Base-by-base conservation (phyloP, 1,284 basidiomycete genomes). In the Ustilago hordei region DNA sequence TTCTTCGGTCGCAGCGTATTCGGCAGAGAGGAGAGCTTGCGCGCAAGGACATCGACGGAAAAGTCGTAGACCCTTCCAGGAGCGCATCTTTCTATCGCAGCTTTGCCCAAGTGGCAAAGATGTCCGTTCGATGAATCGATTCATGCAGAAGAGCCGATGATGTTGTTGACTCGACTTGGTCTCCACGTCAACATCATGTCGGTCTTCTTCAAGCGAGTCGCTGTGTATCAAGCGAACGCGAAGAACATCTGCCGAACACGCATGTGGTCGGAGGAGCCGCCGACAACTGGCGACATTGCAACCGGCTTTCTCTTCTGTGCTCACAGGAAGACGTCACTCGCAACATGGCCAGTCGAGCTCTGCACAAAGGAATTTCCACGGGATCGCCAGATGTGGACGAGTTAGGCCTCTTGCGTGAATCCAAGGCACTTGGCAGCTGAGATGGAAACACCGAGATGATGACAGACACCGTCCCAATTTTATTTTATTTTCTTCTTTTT, bases 371-470 rank as follows among this genome's bases (percentile, higher is more conserved):
- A 28, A 28, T 28, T 2, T 28, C 23, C 23, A 28, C 23, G 23
- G 23, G 23, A 28, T 28, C 23, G 0, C 23, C 23, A 28, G 23
- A 28, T 28, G 23, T 28, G 23, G 3, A 28, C 23, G 23, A 28
- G 23, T 28, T 28, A 28, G 23, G 23, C 23, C 3, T 28, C 23
- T 3, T 28, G 23, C 23, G 23, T 28, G 23, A 28, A 23, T 15
- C 31, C 50, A 53, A 53, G 39, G 19, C 45, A 31, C 45, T 48
- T 48, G 45, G 45, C 45, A 23, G 45, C 48, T 60, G 58, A 28
- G 48, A 31, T 31, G 48, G 47, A 50, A 60, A 60, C 19, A 15
- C 58, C 47, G 36, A 60, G 23, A 28, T 28, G 23, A 28, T 28
- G 23, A 28, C 23, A 28, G 41, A 35, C 34, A 28, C 23, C 45